These are phyloP conservation scores for Xylariomycetidae sp. DNA, from an alignment of 2,329 filamentous ascomycete genomes.

Conservation along the genomic window DNA sequence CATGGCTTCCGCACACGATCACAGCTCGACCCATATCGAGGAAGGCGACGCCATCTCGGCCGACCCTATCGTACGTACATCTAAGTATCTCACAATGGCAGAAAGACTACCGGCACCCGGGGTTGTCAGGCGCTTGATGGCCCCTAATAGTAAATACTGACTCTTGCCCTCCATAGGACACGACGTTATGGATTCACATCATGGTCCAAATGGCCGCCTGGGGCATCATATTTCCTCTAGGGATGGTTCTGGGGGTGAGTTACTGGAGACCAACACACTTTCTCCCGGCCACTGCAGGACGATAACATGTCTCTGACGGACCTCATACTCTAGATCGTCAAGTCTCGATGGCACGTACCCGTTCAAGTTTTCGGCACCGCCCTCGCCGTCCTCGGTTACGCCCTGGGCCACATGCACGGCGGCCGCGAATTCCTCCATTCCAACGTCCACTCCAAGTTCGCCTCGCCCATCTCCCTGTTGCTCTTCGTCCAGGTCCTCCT, in stretches of 20 bases:
- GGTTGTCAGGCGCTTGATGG: no score
- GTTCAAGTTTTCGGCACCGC: constrained; percentile 70
- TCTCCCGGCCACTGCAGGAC: no score
- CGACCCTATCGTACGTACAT: constrained; percentile 63
- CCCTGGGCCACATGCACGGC: constrained; percentile 85
- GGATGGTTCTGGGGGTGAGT: constrained; percentile 90
- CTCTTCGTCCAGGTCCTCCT: constrained; percentile 72
- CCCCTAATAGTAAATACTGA: no score
- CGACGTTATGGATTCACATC: constrained; percentile 90
- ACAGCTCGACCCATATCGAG: constrained; percentile 53
- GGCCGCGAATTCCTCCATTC: constrained; percentile 73
- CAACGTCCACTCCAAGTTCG: constrained; percentile 80
- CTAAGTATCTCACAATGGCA: no score
- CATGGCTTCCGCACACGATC: constrained; percentile 39
- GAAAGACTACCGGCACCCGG: no score
- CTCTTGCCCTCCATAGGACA: constrained; percentile 66
- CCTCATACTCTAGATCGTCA: constrained; percentile 81
- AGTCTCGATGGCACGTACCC: constrained; percentile 91
- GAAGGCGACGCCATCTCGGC: constrained; percentile 65
- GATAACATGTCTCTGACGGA: no score
- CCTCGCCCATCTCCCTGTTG: constrained; percentile 74
- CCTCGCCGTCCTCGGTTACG: constrained; percentile 79
- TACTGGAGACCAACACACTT: no score
- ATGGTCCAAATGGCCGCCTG: constrained; percentile 81
- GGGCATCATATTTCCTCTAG: constrained; percentile 86